These are phyloP conservation scores for Arabidopsis arenosa DNA, from an alignment of 345 rosid genomes.

Conservation along the genomic window DNA sequence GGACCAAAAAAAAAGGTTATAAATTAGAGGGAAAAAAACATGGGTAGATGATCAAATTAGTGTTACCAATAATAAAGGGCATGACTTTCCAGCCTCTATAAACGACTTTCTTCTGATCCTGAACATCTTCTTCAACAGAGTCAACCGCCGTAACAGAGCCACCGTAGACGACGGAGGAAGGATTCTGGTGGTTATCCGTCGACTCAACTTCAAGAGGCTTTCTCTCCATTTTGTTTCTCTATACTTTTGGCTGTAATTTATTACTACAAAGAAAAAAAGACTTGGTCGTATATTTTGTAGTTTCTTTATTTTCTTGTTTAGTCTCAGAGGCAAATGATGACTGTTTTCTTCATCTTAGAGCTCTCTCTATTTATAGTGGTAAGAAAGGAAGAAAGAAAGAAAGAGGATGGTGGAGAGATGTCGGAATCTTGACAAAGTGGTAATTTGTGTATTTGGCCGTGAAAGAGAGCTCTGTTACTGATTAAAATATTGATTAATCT, in stretches of 20 bases:
- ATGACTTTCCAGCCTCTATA: constrained; percentile 80
- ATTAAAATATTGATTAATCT: constrained; percentile 8
- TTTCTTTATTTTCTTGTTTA: not conserved
- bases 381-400: constrained; percentile 5
- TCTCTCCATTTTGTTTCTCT: constrained; percentile 41
- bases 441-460: constrained; percentile 38
- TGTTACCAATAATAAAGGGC: constrained; percentile 71
- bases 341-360: constrained; percentile 32
- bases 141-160: constrained; percentile 43
- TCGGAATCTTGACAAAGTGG: constrained; percentile 42
- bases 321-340: constrained; percentile 34
- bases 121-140: constrained; percentile 26
- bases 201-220: constrained; percentile 45
- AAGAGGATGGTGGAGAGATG: constrained; percentile 33
- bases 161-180: constrained; percentile 39
- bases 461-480: constrained; percentile 28
- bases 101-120: constrained; percentile 41
- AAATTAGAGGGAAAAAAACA: not conserved
- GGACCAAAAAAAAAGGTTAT: not conserved
- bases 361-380: constrained; percentile 40
- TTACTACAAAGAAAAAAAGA: not conserved
- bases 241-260: not conserved
- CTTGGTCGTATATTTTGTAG: not conserved
- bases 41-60: not conserved
- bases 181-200: constrained; percentile 28